Evolutionary conservation across 2,329 filamentous ascomycete genomes (phyloP), one percentile per base, ranked within the genome.

Genomic region (Aspergillus luchuensis): DNA sequence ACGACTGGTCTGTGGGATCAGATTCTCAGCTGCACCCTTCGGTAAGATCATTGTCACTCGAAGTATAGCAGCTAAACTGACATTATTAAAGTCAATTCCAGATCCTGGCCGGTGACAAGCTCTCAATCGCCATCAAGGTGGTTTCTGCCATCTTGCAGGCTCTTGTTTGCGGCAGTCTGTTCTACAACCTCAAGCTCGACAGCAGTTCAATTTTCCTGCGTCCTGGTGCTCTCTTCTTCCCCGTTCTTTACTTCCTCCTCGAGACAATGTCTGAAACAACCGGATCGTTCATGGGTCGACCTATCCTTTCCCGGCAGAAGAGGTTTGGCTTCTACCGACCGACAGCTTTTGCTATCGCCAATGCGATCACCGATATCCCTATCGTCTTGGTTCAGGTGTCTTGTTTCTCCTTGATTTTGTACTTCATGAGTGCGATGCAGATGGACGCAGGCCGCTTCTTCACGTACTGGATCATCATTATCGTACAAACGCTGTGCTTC

Each of bases 251-350:
- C 74, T 87, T 87, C 62, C 81, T 86, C 2, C 76, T 88, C 1
- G 78, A 87, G 25, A 83, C 85, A 2, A 70, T 88, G 47, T 82
- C 83, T 2, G 85, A 89, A 65, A 80, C 85, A 13, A 85, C 86
- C 0, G 76, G 82, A 1, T 84, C 86, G 0, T 90, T 89, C 64
- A 80, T 83, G 66, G 83, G 83, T 3, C 84, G 87, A 53, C 87
- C 87, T 0, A 89, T 90, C 63, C 74, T 90, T 19, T 78, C 88
- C 17, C 89, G 89, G 67, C 87, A 90, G 71, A 89, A 89, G 68
- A 84, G 82, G 6, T 90, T 89, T 65, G 85, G 85, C 0, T 89
- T 89, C 72, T 89, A 89, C 63, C 84, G 82, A 11, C 85, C 85
- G 0, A 79, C 84, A 0, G 85, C 85, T 2, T 85, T 83, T 50